phyloP scores from a whole-genome alignment of 768 basidiomycete species.

The Chalciporus pseudorubinellus region DNA sequence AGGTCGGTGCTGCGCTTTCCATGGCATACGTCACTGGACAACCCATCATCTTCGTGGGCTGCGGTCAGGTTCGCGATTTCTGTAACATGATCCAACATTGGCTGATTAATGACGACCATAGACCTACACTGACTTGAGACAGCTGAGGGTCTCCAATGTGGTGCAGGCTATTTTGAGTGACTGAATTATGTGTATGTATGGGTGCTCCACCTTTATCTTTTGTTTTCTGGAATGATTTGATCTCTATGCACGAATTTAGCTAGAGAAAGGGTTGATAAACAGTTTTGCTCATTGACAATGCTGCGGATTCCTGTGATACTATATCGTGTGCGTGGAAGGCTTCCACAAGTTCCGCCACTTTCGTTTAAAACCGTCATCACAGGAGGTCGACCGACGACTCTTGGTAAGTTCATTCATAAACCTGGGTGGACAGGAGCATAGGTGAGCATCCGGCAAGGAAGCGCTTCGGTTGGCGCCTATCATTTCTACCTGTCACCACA shows the following conservation, averaged over 20 bases:
- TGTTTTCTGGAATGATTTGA: not conserved
- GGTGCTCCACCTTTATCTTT: not conserved
- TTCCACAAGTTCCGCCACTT: too few species aligned
- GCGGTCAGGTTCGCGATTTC: conserved; percentile 73
- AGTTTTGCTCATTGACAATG: too few species aligned
- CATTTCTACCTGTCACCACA: too few species aligned
- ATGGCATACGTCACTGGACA: conserved; percentile 99
- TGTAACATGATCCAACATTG: not conserved
- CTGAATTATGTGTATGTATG: conserved; percentile 29
- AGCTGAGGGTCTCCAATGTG: conserved; percentile 87
- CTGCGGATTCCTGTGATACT: too few species aligned
- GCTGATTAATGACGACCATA: conserved; percentile 32
- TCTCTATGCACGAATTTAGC: not conserved
- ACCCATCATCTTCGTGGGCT: conserved; percentile 97
- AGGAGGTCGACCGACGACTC: too few species aligned
- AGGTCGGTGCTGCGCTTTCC: conserved; percentile 97
- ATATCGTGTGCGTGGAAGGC: too few species aligned
- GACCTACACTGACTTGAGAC: conserved; percentile 96
- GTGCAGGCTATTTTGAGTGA: conserved; percentile 89
- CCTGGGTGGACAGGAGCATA: too few species aligned
- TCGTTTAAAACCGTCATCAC: too few species aligned
- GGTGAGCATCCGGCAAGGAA: too few species aligned
- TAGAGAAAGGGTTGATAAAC: too few species aligned
- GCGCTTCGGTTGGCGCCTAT: too few species aligned
- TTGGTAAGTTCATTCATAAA: too few species aligned